phyloP scores from a whole-genome alignment of 2,329 filamentous ascomycete species.

The Ramichloridium luteum region DNA sequence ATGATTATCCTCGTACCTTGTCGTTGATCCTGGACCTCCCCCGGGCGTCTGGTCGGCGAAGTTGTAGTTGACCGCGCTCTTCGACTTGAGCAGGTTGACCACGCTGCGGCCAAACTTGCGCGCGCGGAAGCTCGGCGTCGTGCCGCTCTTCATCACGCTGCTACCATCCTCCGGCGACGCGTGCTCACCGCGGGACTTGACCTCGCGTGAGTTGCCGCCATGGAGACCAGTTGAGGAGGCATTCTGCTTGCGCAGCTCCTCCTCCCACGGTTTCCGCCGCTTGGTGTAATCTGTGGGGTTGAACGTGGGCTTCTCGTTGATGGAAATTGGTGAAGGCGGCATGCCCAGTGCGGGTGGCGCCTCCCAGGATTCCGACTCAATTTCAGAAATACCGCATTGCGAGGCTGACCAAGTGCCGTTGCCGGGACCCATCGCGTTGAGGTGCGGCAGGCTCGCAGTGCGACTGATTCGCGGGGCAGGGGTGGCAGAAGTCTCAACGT shows the following conservation, averaged over 20 bases:
- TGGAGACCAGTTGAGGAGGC: conserved; percentile 5
- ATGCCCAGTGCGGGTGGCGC: neutral
- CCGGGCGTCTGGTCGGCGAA: neutral
- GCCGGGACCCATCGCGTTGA: neutral
- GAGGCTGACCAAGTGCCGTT: neutral
- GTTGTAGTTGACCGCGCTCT: conserved; percentile 12
- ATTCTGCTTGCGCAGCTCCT: conserved; percentile 18
- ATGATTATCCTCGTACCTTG: too few species aligned
- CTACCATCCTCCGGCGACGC: conserved; percentile 22
- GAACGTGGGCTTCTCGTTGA: conserved; percentile 12
- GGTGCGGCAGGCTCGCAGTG: neutral
- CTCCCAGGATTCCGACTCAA: neutral
- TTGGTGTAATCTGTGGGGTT: conserved; percentile 22
- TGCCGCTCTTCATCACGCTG: conserved; percentile 10
- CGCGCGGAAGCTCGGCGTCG: conserved; percentile 23
- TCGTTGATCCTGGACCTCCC: too few species aligned
- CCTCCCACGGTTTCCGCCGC: conserved; percentile 22
- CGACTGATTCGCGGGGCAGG: neutral
- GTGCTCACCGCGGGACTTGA: conserved; percentile 21
- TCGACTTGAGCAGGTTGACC: conserved; percentile 23
- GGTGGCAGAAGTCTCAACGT: conserved; percentile 11
- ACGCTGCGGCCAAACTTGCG: conserved; percentile 24
- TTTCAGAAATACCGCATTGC: neutral
- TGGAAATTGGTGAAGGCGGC: too few species aligned
- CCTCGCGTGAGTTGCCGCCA: conserved; percentile 16